A percentile compares a stretch with the other conserved stretches of the same genome.
phyloP scores from a whole-genome alignment of 106 monocot species.

The Dioscorea zingiberensis region DNA sequence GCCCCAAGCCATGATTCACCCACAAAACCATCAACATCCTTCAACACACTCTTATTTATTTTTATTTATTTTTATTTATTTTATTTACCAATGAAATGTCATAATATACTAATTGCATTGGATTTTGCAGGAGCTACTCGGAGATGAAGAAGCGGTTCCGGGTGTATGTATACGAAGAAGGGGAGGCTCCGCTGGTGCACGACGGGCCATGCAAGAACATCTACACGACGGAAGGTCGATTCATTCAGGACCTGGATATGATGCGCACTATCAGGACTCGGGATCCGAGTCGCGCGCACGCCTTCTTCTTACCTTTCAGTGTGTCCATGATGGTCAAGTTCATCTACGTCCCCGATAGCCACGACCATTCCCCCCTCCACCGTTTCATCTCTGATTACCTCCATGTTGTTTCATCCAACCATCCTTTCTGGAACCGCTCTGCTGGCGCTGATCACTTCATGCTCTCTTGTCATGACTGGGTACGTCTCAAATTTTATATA shows the following conservation, averaged over 20 bases:
- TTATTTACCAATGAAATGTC: too few relatives aligned
- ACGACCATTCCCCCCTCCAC: slow-evolving; percentile 20
- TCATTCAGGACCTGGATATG: slow-evolving; percentile 54
- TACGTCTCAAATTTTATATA: too few relatives aligned
- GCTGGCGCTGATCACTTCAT: slow-evolving; percentile 41
- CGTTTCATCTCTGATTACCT: slow-evolving; percentile 31
- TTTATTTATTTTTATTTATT: neutral
- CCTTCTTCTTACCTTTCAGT: slow-evolving; percentile 73
- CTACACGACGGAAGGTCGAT: slow-evolving; percentile 68
- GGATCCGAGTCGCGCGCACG: slow-evolving; percentile 41
- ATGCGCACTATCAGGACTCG: slow-evolving; percentile 22
- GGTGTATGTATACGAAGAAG: slow-evolving; percentile 72
- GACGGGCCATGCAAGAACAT: slow-evolving; percentile 69
- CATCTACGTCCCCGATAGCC: slow-evolving; percentile 11
- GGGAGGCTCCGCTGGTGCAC: slow-evolving; percentile 69
- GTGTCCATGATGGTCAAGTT: slow-evolving; percentile 41
- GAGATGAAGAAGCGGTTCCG: slow-evolving; percentile 76
- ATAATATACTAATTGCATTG: too few relatives aligned
- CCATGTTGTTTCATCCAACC: slow-evolving; percentile 4
- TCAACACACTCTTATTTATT: neutral
- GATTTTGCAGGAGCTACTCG: slow-evolving; percentile 65
- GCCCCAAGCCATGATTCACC: neutral
- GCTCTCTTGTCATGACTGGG: slow-evolving; percentile 48
- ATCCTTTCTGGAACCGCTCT: slow-evolving; percentile 13
- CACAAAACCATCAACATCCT: neutral